Evolutionary conservation across 352 stramenopile genomes (phyloP).

Genomic region (Globisporangium ultimum): DNA sequence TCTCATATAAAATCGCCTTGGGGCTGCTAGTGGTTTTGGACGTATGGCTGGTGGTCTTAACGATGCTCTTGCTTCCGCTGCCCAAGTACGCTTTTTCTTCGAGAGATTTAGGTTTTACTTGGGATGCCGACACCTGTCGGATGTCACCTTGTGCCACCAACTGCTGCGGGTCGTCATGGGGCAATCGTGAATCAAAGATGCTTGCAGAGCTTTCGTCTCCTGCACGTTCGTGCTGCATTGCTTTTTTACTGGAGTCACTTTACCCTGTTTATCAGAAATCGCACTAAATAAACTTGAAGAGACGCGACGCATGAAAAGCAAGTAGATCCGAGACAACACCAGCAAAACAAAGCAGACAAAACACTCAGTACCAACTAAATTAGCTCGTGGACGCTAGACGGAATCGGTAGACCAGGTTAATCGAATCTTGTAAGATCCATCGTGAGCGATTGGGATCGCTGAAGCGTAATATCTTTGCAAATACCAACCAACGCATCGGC

Average conservation of each 20-base stretch:
- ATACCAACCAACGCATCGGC: conserved; percentile 93
- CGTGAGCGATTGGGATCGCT: conserved; percentile 75
- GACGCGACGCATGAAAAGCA: too few species aligned
- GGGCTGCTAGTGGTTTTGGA: neutral
- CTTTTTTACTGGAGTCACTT: too few species aligned
- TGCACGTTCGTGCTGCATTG: too few species aligned
- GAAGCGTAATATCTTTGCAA: conserved; percentile 73
- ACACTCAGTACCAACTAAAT: neutral
- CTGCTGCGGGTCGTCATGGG: too few species aligned
- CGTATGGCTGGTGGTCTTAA: too few species aligned
- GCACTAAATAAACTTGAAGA: too few species aligned
- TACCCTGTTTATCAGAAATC: too few species aligned
- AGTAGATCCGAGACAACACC: too few species aligned
- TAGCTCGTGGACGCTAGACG: neutral
- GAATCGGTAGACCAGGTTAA: conserved; percentile 5
- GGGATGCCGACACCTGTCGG: neutral
- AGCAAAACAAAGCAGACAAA: neutral
- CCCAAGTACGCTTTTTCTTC: conserved; percentile 3
- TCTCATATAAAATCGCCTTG: conserved; percentile 54
- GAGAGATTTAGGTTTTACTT: neutral
- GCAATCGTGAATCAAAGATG: too few species aligned
- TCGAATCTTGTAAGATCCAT: conserved; percentile 80
- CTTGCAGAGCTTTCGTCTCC: too few species aligned
- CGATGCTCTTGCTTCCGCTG: neutral
- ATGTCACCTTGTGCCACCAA: neutral